Base-by-base conservation (phyloP, 768 basidiomycete species). In the Agaricus blazei region DNA sequence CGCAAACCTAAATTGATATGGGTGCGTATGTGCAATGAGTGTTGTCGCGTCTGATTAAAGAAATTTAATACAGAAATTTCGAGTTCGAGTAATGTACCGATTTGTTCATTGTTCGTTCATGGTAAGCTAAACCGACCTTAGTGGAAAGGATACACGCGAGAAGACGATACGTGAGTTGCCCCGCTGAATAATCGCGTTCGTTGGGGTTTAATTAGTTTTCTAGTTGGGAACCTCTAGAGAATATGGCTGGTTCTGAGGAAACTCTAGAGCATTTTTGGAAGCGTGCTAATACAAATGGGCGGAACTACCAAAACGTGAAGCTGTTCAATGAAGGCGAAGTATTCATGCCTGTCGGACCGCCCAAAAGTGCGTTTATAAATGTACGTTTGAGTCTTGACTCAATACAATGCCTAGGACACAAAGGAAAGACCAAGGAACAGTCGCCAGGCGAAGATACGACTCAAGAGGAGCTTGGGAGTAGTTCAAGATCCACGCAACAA, bases 201-300 rank as follows among this genome's bases (percentile, higher is more conserved):
- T 37, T 5, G 36, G 31, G 12, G 43, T 48, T 36, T 54, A 29
- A 34, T 52, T 45, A 26, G 27, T 27, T 4, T 54, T 40, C 8
- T 58, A 88, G 87, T 9, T 88, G 86, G 86, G 87, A 89, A 60
- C 86, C 87, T 8, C 65, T 70, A 7, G 72, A 79, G 50, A 85
- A 84, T 8, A 87, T 89, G 57, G 65, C 64, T 14, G 77, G 67
- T 6, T 85, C 85, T 0, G 79, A 83, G 59, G 73, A 82, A 48
- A 72, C 87, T 14, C 31, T 86, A 58, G 55, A 78, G 49, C 61
- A 71, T 27, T 78, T 88, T 67, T 76, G 80, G 81, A 60, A 77
- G 61, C 72, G 78, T 58, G 62, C 77, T 49, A 66, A 78, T 64
- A 64, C 77, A 43, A 64, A 72, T 66, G 68, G 75, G 57, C 75